Conservation (phyloP, 805 yeast species). For the Isabelozyma pseudorhagii region DNA sequence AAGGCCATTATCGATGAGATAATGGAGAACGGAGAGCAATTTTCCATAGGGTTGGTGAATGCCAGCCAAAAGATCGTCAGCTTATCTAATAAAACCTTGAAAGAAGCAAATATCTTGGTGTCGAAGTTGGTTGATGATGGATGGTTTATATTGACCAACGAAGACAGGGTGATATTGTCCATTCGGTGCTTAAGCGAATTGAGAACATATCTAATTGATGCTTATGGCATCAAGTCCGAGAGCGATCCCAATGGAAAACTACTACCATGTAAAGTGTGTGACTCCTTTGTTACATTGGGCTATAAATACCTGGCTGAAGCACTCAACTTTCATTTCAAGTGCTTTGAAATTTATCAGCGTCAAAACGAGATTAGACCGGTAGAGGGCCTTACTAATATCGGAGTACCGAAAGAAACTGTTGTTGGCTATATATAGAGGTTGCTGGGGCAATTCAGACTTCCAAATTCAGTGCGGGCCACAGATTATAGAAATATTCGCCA, state of each 20-base stretch:
- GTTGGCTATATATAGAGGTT: background rate
- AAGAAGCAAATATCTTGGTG: constrained; percentile 40
- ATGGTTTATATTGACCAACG: constrained; percentile 44
- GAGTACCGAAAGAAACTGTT: background rate
- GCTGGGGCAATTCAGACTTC: too few relatives aligned
- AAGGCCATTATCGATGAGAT: constrained; percentile 47
- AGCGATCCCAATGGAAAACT: constrained; percentile 33
- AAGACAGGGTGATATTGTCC: constrained; percentile 35
- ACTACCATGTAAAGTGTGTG: constrained; percentile 48
- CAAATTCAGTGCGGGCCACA: too few relatives aligned
- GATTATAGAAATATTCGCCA: too few relatives aligned
- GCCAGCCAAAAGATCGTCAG: constrained; percentile 30
- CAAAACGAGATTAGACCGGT: constrained; percentile 14
- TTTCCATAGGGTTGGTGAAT: constrained; percentile 29
- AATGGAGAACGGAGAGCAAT: constrained; percentile 35
- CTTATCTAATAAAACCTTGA: constrained; percentile 20
- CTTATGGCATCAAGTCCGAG: constrained; percentile 32
- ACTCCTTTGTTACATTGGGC: constrained; percentile 54
- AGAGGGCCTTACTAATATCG: background rate
- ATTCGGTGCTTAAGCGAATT: constrained; percentile 47
- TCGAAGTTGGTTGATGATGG: constrained; percentile 44
- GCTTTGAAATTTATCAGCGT: constrained; percentile 40
- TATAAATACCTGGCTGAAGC: constrained; percentile 27
- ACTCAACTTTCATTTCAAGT: constrained; percentile 43
- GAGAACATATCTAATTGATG: constrained; percentile 38